A percentile compares a stretch with the other conserved stretches of the same genome.
These are phyloP conservation scores for Tetragonia tetragonoides DNA, from an alignment of 148 eudicot species.

Conservation along the genomic window DNA sequence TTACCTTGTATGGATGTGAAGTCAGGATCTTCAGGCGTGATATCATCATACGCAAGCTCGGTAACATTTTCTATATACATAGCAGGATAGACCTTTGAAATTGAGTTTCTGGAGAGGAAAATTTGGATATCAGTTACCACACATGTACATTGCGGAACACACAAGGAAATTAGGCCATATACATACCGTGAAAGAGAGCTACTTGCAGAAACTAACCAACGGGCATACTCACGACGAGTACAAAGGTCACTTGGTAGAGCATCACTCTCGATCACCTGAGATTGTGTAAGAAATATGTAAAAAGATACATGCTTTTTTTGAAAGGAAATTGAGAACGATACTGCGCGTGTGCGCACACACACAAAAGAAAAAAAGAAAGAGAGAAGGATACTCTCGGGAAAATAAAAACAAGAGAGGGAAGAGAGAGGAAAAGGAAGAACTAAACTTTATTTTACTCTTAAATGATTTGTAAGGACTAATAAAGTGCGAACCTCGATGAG, in stretches of 20 bases:
- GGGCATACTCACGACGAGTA: conserved; percentile 96
- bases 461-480: no score
- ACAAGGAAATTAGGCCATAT: conserved; percentile 1
- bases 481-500: no score
- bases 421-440: no score
- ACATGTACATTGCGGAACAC: not conserved
- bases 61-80: conserved; percentile 93
- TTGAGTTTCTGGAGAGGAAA: conserved; percentile 50
- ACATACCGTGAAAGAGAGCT: conserved; percentile 83
- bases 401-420: no score
- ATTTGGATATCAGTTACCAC: conserved; percentile 5
- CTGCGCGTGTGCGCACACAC: no score
- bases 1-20: conserved; percentile 90
- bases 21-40: conserved; percentile 94
- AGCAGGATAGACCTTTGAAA: conserved; percentile 92
- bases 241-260: conserved; percentile 87
- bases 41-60: conserved; percentile 93
- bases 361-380: not conserved
- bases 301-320: not conserved
- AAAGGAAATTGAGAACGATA: not conserved
- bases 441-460: no score
- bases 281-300: not conserved
- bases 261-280: conserved; percentile 87
- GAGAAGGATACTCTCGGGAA: no score
- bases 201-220: conserved; percentile 96